Percentiles rank a stretch among this genome's conserved stretches.
Evolutionary conservation across 129 eudicot species (phyloP).

Genomic region (Saposhnikovia divaricata): DNA sequence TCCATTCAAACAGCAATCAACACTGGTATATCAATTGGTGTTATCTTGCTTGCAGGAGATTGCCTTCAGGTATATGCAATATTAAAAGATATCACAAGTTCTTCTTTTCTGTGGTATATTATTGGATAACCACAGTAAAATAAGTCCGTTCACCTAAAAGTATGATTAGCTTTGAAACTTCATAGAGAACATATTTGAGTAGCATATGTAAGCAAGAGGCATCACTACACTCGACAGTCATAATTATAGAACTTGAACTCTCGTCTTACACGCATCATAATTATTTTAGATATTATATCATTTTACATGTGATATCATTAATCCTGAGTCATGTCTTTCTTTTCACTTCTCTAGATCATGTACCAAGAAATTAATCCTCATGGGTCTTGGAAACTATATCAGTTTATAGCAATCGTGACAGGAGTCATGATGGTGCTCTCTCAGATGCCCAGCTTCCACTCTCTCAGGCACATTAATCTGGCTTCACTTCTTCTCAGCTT

Average conservation of each 20-base stretch:
- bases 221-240: not conserved
- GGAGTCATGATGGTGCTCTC: conserved; percentile 71
- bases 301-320: not conserved
- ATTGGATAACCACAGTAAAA: not conserved
- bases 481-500: conserved; percentile 69
- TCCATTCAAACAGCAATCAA: conserved; percentile 90
- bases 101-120: not conserved
- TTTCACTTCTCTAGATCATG: conserved; percentile 48
- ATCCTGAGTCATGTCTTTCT: conserved; percentile 8
- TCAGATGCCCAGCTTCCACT: conserved; percentile 85
- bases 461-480: conserved; percentile 82
- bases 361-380: conserved; percentile 55
- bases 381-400: conserved; percentile 62
- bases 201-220: conserved; percentile 1
- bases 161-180: not conserved
- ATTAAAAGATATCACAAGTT: not conserved
- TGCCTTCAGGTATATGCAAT: conserved; percentile 66
- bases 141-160: not conserved
- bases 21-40: conserved; percentile 91
- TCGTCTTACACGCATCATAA: not conserved
- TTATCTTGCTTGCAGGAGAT: conserved; percentile 87
- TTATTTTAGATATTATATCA: not conserved
- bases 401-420: conserved; percentile 85
- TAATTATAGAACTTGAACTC: not conserved
- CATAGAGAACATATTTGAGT: not conserved